These are phyloP conservation scores for Chlorella sp. DNA, from an alignment of 139 green algal genomes.

Conservation along the genomic window DNA sequence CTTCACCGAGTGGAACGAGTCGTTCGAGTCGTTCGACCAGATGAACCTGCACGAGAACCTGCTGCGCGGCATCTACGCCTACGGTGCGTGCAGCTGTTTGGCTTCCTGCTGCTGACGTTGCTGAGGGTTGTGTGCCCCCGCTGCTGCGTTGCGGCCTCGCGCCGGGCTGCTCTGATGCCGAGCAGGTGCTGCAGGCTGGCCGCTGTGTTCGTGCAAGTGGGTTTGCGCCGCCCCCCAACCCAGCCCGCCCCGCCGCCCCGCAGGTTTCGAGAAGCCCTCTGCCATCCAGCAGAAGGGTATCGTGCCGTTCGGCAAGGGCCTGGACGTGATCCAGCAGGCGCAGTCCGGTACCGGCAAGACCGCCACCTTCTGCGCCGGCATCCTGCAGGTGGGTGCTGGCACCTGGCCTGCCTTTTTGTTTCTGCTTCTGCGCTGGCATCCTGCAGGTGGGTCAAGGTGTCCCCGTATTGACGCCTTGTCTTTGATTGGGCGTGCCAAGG, in stretches of 20 bases:
- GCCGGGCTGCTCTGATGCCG: too few species aligned
- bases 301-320: conserved; percentile 96
- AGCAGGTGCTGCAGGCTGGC: too few species aligned
- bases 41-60: conserved; percentile 99
- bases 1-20: conserved; percentile 98
- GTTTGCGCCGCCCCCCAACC: too few species aligned
- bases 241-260: neutral
- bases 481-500: too few species aligned
- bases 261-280: conserved; percentile 99
- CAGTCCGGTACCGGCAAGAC: conserved; percentile 99
- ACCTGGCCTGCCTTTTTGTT: too few species aligned
- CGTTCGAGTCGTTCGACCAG: conserved; percentile 96
- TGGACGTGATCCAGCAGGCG: conserved; percentile 99
- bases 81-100: conserved; percentile 71
- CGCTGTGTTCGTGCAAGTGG: too few species aligned
- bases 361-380: conserved; percentile 98
- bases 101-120: neutral
- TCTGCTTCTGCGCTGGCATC: too few species aligned
- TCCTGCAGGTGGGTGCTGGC: conserved; percentile 66
- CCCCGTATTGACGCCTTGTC: too few species aligned
- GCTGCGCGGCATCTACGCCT: conserved; percentile 99
- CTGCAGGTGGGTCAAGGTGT: too few species aligned
- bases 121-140: too few species aligned
- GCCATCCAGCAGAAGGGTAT: conserved; percentile 99
- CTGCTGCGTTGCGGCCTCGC: neutral